These are phyloP conservation scores for Phytophthora cryptogea DNA, from an alignment of 352 stramenopile genomes.

Conservation along the genomic window DNA sequence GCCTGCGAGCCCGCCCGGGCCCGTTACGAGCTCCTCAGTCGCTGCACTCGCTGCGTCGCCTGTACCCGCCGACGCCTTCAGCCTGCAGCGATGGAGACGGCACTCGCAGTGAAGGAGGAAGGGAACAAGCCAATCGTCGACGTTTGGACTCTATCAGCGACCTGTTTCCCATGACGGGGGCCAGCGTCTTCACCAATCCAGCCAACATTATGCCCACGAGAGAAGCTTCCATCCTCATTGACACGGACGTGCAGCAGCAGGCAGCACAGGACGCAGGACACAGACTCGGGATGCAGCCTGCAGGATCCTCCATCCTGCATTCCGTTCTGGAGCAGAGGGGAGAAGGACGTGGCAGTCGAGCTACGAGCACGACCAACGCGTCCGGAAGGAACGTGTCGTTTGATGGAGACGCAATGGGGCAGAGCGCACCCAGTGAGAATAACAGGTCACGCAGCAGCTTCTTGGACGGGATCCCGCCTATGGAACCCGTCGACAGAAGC, in stretches of 20 bases:
- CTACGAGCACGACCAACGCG: conserved; percentile 18
- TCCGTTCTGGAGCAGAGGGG: conserved; percentile 37
- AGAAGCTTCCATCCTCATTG: conserved; percentile 80
- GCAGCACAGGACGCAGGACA: conserved; percentile 27
- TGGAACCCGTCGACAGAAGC: conserved; percentile 31
- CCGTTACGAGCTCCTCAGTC: conserved; percentile 17
- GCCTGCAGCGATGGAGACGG: conserved; percentile 21
- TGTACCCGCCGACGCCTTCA: conserved; percentile 24
- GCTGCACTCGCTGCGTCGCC: conserved; percentile 26
- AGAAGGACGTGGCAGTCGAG: conserved; percentile 22
- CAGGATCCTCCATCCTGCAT: conserved; percentile 29
- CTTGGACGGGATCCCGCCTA: conserved; percentile 29
- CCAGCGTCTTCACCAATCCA: conserved; percentile 69
- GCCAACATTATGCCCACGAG: conserved; percentile 77
- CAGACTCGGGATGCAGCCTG: conserved; percentile 20
- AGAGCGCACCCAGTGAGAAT: conserved; percentile 40
- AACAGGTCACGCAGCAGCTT: conserved; percentile 33
- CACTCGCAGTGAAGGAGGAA: conserved; percentile 14
- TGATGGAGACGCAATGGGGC: conserved; percentile 35
- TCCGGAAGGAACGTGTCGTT: conserved; percentile 30
- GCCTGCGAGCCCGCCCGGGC: conserved; percentile 7
- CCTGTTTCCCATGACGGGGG: conserved; percentile 66
- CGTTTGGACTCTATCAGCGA: conserved; percentile 60
- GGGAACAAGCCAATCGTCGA: neutral
- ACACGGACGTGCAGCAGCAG: conserved; percentile 56